phyloP scores from a whole-genome alignment of 2,329 filamentous ascomycete genomes.

The Colletotrichum filicis region DNA sequence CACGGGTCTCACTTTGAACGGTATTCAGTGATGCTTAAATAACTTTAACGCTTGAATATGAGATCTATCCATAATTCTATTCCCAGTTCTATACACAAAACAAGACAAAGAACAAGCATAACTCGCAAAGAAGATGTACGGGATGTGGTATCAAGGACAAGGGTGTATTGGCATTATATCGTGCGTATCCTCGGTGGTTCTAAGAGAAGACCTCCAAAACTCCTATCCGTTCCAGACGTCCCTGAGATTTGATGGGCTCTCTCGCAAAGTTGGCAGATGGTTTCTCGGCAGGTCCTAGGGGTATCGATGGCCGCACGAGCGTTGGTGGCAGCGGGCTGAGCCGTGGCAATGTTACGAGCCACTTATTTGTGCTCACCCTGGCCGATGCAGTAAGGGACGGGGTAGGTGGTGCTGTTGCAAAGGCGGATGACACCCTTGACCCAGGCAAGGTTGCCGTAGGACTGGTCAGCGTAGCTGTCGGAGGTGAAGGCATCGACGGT shows the following conservation, averaged over 20 bases:
- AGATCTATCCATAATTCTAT: constrained; percentile 5
- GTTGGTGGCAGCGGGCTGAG: not conserved
- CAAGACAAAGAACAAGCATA: constrained; percentile 18
- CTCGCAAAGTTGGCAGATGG: constrained; percentile 19
- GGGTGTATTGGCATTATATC: constrained; percentile 21
- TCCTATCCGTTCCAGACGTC: constrained; percentile 30
- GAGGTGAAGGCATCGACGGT: constrained; percentile 42
- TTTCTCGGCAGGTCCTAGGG: not conserved
- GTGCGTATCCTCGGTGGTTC: constrained; percentile 20
- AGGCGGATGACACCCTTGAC: constrained; percentile 51
- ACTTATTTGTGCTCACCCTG: constrained; percentile 38
- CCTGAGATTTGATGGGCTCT: constrained; percentile 15
- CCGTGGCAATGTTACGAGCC: not conserved
- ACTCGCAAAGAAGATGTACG: constrained; percentile 13
- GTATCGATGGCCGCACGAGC: not conserved
- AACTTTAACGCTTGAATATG: not conserved
- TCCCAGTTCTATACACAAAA: constrained; percentile 6
- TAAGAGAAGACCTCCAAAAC: constrained; percentile 26
- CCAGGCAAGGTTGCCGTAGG: constrained; percentile 47
- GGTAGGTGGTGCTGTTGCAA: constrained; percentile 48
- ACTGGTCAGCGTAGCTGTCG: constrained; percentile 47
- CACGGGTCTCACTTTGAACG: not conserved
- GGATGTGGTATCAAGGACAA: constrained; percentile 26
- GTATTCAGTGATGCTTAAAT: too few relatives aligned
- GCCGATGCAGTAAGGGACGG: constrained; percentile 50